Percentiles rank a stretch among this genome's conserved stretches.
These are phyloP conservation scores for Cucurbita maxima DNA, from an alignment of 306 rosid species.

Conservation along the genomic window DNA sequence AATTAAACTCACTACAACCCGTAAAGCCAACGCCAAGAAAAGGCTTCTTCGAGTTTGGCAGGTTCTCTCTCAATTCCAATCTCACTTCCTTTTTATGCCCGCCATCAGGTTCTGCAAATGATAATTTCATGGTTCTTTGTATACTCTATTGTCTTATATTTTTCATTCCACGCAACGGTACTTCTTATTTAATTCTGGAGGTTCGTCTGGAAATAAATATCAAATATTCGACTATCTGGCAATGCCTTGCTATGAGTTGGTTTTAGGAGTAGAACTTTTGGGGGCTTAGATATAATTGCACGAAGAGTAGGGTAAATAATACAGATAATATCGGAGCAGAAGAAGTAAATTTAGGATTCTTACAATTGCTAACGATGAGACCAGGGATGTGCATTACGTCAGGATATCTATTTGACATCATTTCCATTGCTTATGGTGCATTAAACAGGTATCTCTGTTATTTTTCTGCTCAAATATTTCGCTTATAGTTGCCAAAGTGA, in stretches of 20 bases:
- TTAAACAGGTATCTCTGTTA: no score
- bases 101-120: constrained; percentile 4
- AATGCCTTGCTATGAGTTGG: background rate
- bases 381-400: background rate
- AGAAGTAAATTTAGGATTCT: background rate
- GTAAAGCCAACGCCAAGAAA: constrained; percentile 89
- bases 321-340: background rate
- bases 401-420: background rate
- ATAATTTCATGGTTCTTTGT: background rate
- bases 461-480: no score
- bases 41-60: constrained; percentile 95
- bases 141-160: background rate
- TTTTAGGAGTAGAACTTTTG: background rate
- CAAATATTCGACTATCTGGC: background rate
- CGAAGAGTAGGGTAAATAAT: background rate
- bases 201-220: background rate
- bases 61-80: constrained; percentile 18
- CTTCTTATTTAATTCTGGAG: background rate
- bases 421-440: background rate
- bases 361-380: background rate
- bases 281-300: background rate
- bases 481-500: no score
- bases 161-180: background rate
- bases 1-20: constrained; percentile 78
- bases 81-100: background rate